phyloP scores from a whole-genome alignment of 371 early-diverging fungal genomes.

The Mucor piriformis region DNA sequence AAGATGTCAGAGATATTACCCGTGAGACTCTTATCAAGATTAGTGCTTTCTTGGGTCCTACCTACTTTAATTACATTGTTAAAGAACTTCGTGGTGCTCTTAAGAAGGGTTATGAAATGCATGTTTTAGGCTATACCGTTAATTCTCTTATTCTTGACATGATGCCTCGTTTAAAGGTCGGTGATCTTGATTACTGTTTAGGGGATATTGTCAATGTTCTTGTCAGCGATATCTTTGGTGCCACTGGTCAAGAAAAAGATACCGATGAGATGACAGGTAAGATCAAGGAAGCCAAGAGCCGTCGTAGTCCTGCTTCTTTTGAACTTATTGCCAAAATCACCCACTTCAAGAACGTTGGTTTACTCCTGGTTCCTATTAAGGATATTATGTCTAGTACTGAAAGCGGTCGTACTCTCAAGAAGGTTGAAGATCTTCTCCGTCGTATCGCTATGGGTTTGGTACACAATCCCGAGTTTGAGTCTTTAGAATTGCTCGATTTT shows the following conservation, averaged over 20 bases:
- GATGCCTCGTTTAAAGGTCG: slow-evolving; percentile 61
- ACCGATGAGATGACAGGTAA: slow-evolving; percentile 86
- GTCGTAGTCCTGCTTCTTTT: slow-evolving; percentile 81
- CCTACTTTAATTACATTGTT: slow-evolving; percentile 85
- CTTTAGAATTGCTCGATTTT: slow-evolving; percentile 75
- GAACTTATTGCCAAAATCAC: slow-evolving; percentile 75
- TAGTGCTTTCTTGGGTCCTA: slow-evolving; percentile 78
- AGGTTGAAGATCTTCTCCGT: slow-evolving; percentile 80
- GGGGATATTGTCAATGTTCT: slow-evolving; percentile 71
- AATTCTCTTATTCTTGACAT: slow-evolving; percentile 77
- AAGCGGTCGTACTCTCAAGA: slow-evolving; percentile 69
- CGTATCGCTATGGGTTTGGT: slow-evolving; percentile 79
- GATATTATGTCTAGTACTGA: slow-evolving; percentile 86
- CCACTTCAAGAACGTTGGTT: slow-evolving; percentile 64
- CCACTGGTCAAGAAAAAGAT: slow-evolving; percentile 86
- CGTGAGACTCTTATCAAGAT: slow-evolving; percentile 89
- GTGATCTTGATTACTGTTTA: slow-evolving; percentile 82
- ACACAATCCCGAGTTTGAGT: slow-evolving; percentile 71
- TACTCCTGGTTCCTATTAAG: slow-evolving; percentile 82
- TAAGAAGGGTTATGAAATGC: slow-evolving; percentile 86
- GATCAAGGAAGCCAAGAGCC: slow-evolving; percentile 85
- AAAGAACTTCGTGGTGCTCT: slow-evolving; percentile 82
- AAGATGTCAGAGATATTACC: slow-evolving; percentile 83
- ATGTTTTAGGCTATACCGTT: slow-evolving; percentile 91
- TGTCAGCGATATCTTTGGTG: slow-evolving; percentile 90